Base-by-base conservation (phyloP, 352 stramenopile genomes). In the Phytopythium helicoides region DNA sequence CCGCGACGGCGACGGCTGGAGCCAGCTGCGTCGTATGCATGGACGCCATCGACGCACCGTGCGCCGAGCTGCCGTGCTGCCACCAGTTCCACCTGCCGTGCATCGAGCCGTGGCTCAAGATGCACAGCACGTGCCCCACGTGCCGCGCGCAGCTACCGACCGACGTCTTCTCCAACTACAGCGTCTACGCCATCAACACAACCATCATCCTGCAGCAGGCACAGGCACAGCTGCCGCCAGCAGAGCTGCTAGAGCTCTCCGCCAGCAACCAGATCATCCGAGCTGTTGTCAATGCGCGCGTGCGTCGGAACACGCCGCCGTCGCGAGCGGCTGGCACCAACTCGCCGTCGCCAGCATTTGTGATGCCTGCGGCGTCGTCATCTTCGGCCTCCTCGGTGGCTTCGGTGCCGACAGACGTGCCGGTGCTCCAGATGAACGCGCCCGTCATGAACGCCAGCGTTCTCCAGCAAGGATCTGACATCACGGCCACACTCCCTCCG, bases 131-230 rank as follows among this genome's bases (percentile, higher is more conserved):
- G 18, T 95, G 85, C 41, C 85, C 85, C 8, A 94, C 81, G 1
- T 95, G 86, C 53, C 81, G 86, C 33, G 63, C 85, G 44, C 83
- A 94, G 47, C 58, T 95, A 6, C 86, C 86, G 4, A 94, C 78
- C 0, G 86, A 95, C 46, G 69, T 76, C 22, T 86, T 76, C 58
- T 83, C 81, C n/a, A 93, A 88, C 53, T 95, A 93, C 72, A 93
- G 82, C 47, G 81, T 93, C 48, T 93, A 93, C 63, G 82, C 85
- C 33, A 95, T 95, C 69, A 95, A 95, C 64, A 95, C 85, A 18
- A 95, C 85, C 33, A 93, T 95, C 62, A 89, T 95, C 41, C 52
- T 95, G 51, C 85, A 93, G 60, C 79, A 93, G 54, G 89, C 78
- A 3, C 85, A 95, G 34, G 85, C 85, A 23, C 73, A 72, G 34